Conservation (phyloP, 441 rosid genomes). For the Erysimum pusillum region DNA sequence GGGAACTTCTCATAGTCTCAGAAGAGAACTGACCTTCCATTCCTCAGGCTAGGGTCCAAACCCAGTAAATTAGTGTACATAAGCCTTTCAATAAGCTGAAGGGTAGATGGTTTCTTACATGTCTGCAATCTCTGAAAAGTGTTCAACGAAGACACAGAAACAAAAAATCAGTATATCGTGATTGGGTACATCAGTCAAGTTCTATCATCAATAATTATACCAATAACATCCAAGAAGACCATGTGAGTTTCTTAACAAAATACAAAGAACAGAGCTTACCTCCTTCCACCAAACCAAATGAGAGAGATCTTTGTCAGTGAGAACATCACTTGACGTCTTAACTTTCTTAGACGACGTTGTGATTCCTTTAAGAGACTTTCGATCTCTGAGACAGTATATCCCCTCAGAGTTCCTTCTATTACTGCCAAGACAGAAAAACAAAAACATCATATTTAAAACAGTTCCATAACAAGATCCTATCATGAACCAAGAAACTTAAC, state of each 20-base stretch:
- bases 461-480: constrained; percentile 7
- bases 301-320: constrained; percentile 74
- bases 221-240: not conserved
- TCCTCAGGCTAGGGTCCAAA: constrained; percentile 76
- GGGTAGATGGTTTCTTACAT: constrained; percentile 88
- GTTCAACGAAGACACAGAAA: constrained; percentile 20
- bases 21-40: constrained; percentile 70
- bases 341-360: constrained; percentile 62
- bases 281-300: constrained; percentile 95
- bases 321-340: constrained; percentile 52
- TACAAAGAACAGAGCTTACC: constrained; percentile 48
- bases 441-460: constrained; percentile 1
- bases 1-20: not conserved
- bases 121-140: constrained; percentile 74
- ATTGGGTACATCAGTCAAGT: not conserved
- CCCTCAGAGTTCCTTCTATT: constrained; percentile 53
- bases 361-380: constrained; percentile 55
- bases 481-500: constrained; percentile 10
- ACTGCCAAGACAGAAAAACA: constrained; percentile 28
- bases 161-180: not conserved
- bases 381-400: constrained; percentile 60
- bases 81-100: constrained; percentile 75
- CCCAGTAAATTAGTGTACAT: constrained; percentile 82
- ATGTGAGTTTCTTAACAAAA: not conserved
- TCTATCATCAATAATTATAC: not conserved